Base-by-base conservation (phyloP, 768 basidiomycete species). In the Xerocomus brunneocitrinus region DNA sequence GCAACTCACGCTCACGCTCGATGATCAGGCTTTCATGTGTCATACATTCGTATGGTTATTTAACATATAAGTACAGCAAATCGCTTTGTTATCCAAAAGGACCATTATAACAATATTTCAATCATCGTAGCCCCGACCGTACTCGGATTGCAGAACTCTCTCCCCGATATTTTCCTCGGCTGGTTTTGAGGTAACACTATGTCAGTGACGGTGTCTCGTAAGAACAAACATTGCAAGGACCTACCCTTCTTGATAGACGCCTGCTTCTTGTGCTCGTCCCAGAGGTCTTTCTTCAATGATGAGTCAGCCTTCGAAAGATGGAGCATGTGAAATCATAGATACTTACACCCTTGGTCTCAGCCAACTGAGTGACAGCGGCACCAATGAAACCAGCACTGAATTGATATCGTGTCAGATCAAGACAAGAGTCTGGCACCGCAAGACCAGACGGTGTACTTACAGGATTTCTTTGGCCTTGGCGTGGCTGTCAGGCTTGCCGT, bases 381-480 rank as follows among this genome's bases (percentile, higher is more conserved):
- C n/a, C 54, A 32, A 43, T 38, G 8, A 58, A 27, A 9, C 30
- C 52, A 27, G 50, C 57, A 4, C 57, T 61, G 30, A 14, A 13
- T 39, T 4, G 32, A 36, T 5, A 24, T 36, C 5, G 45, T 13
- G 9, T 59, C 14, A 51, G 13, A 35, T 52, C 8, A 44, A 28
- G 3, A 24, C 35, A 27, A 34, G 10, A 35, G 3, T 24, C 16
- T 4, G 1, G n/a, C 5, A 28, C 25, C 46, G 13, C 1, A 25
- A 2, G 22, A 39, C 5, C 5, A 43, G 42, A 3, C 4, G 5
- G 8, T 6, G n/a, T 22, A n/a, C 65, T 51, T 28, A 62, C 64
- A 58, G 0, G 16, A 67, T 0, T 19, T 63, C 56, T 44, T 68
- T 59, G 40, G 66, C 65, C 49, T 41, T 6, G 31, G 63, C 64